phyloP scores from a whole-genome alignment of 1,284 basidiomycete species.

The Mycena sp. region DNA sequence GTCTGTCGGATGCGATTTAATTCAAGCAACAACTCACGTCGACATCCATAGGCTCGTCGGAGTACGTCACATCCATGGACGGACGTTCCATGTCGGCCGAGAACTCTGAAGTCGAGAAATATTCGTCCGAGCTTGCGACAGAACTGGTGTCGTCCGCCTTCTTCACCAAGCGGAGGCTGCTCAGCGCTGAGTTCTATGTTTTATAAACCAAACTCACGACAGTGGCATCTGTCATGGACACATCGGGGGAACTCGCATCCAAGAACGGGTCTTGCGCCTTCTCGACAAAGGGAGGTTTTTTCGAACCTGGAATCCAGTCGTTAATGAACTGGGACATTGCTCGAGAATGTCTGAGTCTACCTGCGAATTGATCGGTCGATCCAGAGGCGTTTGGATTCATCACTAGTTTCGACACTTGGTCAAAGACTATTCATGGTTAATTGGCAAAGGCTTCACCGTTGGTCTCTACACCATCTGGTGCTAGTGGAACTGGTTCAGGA shows the following conservation, averaged over 20 bases:
- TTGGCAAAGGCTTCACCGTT: not conserved
- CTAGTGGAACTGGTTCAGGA: not conserved
- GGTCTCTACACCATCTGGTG: slow-evolving; percentile 10
- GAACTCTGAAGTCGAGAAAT: slow-evolving; percentile 25
- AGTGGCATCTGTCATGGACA: not conserved
- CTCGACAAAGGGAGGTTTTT: slow-evolving; percentile 9
- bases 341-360: not conserved
- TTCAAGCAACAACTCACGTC: slow-evolving; percentile 1
- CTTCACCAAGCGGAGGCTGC: not conserved
- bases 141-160: slow-evolving; percentile 11
- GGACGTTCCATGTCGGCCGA: slow-evolving; percentile 21
- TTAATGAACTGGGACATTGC: not conserved
- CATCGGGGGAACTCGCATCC: not conserved
- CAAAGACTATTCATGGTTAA: not conserved
- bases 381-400: not conserved
- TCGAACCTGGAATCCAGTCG: not conserved
- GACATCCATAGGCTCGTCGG: slow-evolving; percentile 23
- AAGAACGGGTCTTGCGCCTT: not conserved
- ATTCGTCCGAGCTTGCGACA: slow-evolving; percentile 20
- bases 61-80: slow-evolving; percentile 1
- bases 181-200: not conserved
- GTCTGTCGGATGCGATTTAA: not conserved
- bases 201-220: not conserved
- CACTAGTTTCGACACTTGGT: not conserved
- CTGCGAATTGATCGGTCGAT: not conserved